Evolutionary conservation across 2,329 filamentous ascomycete species (phyloP).

Genomic region (Venturiaceae sp.): DNA sequence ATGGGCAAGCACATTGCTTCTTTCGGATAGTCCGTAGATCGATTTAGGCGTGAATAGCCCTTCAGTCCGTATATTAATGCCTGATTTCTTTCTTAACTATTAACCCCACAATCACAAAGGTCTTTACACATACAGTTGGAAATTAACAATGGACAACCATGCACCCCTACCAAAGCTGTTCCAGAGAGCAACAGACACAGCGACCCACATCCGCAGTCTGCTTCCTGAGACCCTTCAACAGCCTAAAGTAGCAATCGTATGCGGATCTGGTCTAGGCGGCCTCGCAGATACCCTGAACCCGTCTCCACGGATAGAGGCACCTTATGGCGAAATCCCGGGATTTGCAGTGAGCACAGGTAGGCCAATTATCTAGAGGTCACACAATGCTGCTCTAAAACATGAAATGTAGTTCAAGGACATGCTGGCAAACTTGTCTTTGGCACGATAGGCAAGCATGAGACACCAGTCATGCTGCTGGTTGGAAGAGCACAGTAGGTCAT

Average conservation of each 20-base stretch:
- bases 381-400: not conserved
- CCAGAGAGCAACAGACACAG: conserved; percentile 38
- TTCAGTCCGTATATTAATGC: too few species aligned
- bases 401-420: conserved; percentile 43
- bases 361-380: conserved; percentile 14
- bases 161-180: conserved; percentile 22
- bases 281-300: conserved; percentile 46
- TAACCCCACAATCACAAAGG: not conserved
- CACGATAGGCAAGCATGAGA: conserved; percentile 40
- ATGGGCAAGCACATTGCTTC: not conserved
- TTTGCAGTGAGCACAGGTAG: conserved; percentile 52
- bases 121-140: not conserved
- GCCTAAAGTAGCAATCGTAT: conserved; percentile 53
- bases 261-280: conserved; percentile 54
- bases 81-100: not conserved
- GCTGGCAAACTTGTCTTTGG: conserved; percentile 57
- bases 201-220: conserved; percentile 36
- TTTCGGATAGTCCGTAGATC: not conserved
- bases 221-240: conserved; percentile 41
- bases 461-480: conserved; percentile 52
- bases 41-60: too few species aligned
- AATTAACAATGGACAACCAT: not conserved
- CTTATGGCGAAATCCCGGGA: conserved; percentile 50
- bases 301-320: conserved; percentile 40
- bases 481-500: conserved; percentile 52